Base-by-base conservation (phyloP, 2,329 filamentous ascomycete species). In the Neofusicoccum parvum region DNA sequence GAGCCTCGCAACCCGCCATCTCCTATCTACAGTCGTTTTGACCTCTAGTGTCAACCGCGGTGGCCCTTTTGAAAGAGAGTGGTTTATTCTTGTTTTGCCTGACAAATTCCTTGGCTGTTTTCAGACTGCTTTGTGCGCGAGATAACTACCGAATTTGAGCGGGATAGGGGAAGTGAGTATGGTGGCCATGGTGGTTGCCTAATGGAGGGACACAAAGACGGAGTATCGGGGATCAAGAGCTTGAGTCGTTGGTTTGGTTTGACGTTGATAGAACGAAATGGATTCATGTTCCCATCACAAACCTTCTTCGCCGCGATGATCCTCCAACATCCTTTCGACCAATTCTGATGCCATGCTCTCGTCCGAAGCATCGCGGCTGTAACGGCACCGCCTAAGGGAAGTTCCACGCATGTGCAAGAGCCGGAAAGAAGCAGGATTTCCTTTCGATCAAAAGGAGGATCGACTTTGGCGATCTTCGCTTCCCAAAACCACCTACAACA, bases 281-380 rank as follows among this genome's bases (percentile, higher is more conserved):
- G 56, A 60, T 60, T 60, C 56, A 60, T 60, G 56, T 60, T 37
- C 56, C 43, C 17, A 46, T 48, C 14, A 12, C 32, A 39, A 37
- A 15, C 15, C 15, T 53, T 36, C 48, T 36, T 37, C 23, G 11
- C 27, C 3, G 9, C 34, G 15, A 17, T 37, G 15, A 45, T 45
- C 41, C 15, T 17, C 41, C 41, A 7, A 32, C 27, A 32, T 5
- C 27, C 27, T 32, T 5, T 32, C 27, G 27, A 5, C 27, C 27
- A 32, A 32, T 32, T 32, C 5, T 32, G 27, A 32, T 32, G 27
- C 27, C 27, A 32, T 32, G 27, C 27, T 32, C 27, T 32, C 27
- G 27, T 32, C 5, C 27, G 27, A 32, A 32, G 27, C 27, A 32
- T 32, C 27, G 5, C 27, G 27, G 27, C 27, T 32, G 6, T 32